Percentiles rank a stretch among this genome's conserved stretches.
Evolutionary conservation across 208 protist genomes (phyloP).

Genomic region (Kentomonas sorsogonicus): DNA sequence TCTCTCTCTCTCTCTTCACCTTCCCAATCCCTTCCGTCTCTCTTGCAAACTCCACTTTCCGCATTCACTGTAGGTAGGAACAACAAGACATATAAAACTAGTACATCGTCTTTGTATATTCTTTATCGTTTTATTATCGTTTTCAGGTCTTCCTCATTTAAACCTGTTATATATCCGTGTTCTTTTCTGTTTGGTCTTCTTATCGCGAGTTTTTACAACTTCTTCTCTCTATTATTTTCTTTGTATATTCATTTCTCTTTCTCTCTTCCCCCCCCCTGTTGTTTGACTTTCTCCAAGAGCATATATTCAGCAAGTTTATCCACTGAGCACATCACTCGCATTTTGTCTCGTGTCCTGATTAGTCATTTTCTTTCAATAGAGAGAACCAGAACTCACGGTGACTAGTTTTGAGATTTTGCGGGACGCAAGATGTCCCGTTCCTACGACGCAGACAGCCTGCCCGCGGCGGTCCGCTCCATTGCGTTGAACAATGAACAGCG

Average conservation of each 20-base stretch:
- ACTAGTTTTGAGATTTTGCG: neutral
- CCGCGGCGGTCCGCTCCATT: slow-evolving; percentile 35
- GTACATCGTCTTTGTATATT: slow-evolving; percentile 10
- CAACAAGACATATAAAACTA: no score
- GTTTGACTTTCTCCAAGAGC: no score
- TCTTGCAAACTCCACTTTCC: no score
- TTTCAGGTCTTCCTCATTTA: slow-evolving; percentile 3
- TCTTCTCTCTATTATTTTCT: neutral
- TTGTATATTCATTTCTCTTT: slow-evolving; percentile 4
- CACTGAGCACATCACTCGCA: no score
- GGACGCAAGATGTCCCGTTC: neutral
- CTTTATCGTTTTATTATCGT: neutral
- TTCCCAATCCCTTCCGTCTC: no score
- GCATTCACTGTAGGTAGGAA: no score
- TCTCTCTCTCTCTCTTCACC: no score
- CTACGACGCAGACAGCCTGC: slow-evolving; percentile 26
- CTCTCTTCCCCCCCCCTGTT: neutral
- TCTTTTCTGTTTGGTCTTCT: neutral
- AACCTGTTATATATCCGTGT: slow-evolving; percentile 11
- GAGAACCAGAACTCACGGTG: neutral
- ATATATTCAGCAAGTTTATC: no score
- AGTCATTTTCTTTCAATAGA: neutral
- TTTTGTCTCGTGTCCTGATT: no score
- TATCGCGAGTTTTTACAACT: neutral
- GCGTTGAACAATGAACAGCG: slow-evolving; percentile 30